These are phyloP conservation scores for Plasmodium chabaudi DNA, from an alignment of 169 alveolate genomes.

Conservation along the genomic window DNA sequence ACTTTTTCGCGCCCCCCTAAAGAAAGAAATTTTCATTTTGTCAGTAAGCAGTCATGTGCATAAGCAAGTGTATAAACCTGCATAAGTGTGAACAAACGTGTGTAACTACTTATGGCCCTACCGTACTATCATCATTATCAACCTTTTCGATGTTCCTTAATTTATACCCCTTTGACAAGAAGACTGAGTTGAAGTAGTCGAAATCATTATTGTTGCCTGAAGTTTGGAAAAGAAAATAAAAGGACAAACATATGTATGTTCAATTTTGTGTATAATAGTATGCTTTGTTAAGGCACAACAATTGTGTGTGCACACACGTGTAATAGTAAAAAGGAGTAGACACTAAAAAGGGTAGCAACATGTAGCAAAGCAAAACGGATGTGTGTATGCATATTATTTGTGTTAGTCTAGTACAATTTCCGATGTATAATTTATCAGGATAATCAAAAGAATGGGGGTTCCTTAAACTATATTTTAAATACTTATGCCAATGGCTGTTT, in stretches of 20 bases:
- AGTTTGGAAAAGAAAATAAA: neutral
- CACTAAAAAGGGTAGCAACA: too few relatives aligned
- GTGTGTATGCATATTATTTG: too few relatives aligned
- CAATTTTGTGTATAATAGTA: too few relatives aligned
- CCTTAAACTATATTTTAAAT: conserved; percentile 62
- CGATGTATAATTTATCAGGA: conserved; percentile 27
- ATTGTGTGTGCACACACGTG: too few relatives aligned
- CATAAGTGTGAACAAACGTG: neutral
- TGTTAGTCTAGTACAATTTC: neutral
- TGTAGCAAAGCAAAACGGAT: too few relatives aligned
- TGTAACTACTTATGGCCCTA: neutral
- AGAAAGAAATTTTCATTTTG: neutral
- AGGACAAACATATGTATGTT: too few relatives aligned
- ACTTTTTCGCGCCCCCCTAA: conserved; percentile 12
- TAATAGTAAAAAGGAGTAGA: too few relatives aligned
- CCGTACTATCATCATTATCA: conserved; percentile 22
- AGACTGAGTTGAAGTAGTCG: conserved; percentile 18
- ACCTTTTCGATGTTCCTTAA: conserved; percentile 22
- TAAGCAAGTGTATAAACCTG: neutral
- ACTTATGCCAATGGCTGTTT: conserved; percentile 54
- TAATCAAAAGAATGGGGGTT: conserved; percentile 54
- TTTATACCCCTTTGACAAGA: conserved; percentile 44
- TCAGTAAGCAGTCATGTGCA: neutral
- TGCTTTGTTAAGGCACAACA: too few relatives aligned
- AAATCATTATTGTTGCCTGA: conserved; percentile 46